Evolutionary conservation across 768 basidiomycete species (phyloP).

Genomic region (Leccinum variicolor): DNA sequence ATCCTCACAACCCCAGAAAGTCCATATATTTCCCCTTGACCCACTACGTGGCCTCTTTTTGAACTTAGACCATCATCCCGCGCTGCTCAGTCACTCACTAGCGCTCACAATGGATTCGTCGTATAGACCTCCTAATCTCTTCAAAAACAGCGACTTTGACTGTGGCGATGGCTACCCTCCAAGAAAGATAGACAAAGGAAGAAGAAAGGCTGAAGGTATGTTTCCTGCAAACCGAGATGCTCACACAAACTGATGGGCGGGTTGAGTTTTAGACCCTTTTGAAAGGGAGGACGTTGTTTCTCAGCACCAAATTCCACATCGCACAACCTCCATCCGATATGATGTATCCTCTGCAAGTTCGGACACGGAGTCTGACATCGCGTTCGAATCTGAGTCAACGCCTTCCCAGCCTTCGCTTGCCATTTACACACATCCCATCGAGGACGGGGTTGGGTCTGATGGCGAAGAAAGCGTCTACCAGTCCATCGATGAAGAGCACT

Average conservation of each 20-base stretch:
- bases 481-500: slow-evolving; percentile 8
- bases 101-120: slow-evolving; percentile 6
- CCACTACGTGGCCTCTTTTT: background rate
- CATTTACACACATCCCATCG: background rate
- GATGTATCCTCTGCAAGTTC: slow-evolving; percentile 1
- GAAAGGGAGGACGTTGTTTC: background rate
- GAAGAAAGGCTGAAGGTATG: slow-evolving; percentile 17
- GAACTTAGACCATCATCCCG: background rate
- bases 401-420: slow-evolving; percentile 1
- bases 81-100: background rate
- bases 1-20: too few relatives aligned
- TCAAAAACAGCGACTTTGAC: background rate
- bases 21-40: too few relatives aligned
- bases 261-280: slow-evolving; percentile 9
- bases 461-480: slow-evolving; percentile 14
- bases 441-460: slow-evolving; percentile 1
- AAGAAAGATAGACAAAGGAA: slow-evolving; percentile 16
- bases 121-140: slow-evolving; percentile 13
- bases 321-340: background rate
- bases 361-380: background rate
- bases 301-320: background rate
- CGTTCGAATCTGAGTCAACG: slow-evolving; percentile 1
- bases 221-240: background rate
- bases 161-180: background rate
- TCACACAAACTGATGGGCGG: background rate